These are phyloP conservation scores for Taiozyma sp. DNA, from an alignment of 1,139 yeast species.

Conservation along the genomic window DNA sequence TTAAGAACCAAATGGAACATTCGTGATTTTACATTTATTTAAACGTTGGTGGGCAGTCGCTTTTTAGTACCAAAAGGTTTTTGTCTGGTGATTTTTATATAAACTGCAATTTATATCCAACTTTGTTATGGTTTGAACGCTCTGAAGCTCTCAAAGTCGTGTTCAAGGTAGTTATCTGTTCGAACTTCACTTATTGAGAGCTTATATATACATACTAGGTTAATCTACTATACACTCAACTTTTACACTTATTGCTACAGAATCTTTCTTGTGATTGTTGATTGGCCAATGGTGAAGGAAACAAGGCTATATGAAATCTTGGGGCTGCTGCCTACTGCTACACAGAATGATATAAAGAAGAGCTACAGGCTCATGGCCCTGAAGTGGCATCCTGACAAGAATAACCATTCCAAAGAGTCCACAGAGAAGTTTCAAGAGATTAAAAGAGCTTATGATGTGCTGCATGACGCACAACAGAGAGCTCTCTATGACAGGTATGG, in stretches of 20 bases:
- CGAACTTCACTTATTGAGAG: background rate
- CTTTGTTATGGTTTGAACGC: background rate
- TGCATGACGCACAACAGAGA: slow-evolving; percentile 49
- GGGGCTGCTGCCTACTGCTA: slow-evolving; percentile 39
- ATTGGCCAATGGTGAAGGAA: slow-evolving; percentile 43
- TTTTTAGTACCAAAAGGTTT: too few relatives aligned
- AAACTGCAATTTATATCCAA: background rate
- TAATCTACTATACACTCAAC: background rate
- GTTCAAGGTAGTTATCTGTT: background rate
- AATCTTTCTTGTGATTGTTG: background rate
- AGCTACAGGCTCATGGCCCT: slow-evolving; percentile 63
- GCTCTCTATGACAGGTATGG: slow-evolving; percentile 55
- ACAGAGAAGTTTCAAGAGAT: slow-evolving; percentile 58
- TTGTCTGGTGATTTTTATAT: background rate
- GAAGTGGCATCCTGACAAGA: slow-evolving; percentile 73
- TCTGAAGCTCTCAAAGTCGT: background rate
- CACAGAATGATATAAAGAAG: slow-evolving; percentile 42
- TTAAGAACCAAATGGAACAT: background rate
- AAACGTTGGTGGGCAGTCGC: too few relatives aligned
- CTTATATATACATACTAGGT: background rate
- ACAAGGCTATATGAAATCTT: slow-evolving; percentile 51
- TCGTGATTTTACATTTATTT: background rate
- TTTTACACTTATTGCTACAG: background rate
- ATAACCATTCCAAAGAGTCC: slow-evolving; percentile 40
- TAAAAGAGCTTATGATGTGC: slow-evolving; percentile 53